Base-by-base conservation (phyloP, 192 early-diverging fungal genomes). In the Backusella mclennaniae region DNA sequence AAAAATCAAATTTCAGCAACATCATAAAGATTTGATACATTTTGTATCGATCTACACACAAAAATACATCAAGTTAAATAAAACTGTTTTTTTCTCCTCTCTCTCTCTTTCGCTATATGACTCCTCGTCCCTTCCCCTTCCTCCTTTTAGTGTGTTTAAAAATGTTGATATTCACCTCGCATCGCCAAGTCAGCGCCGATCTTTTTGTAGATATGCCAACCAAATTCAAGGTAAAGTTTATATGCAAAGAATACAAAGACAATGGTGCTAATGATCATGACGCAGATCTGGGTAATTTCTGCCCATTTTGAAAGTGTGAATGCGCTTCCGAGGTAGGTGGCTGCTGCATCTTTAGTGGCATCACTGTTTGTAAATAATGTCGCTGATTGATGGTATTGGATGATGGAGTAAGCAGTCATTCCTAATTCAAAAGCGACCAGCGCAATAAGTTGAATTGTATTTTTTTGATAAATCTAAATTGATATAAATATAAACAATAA, bases 371-470 rank as follows among this genome's bases (percentile, higher is more conserved):
- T 78, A 35, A 75, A 82, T 35, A 82, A 35, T 8, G 77, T 84
- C 21, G 78, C 39, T 35, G 88, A 82, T 80, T 89, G 87, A 66
- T 77, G 77, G 70, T 83, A 86, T 80, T 95, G 94, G 73, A 95
- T 90, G 31, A 89, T 83, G 21, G 93, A 87, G 83, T 95, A 95
- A 11, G 81, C 85, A 46, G 86, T 84, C 73, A 90, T 86, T 67
- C 85, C 84, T 41, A 87, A 76, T 77, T 94, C 92, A 80, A 93
- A 93, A 52, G 86, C 74, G 14, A 92, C 86, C 21, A 92, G 86
- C n/a, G 88, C 88, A 66, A 95, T 90, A 56, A 96, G 91, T 77
- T 98, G 96, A 75, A 98, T 96, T 26, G 96, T 95, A 85, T 98
- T 98, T 81, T 96, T 89, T 84, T 96, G 90, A 73, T 89, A 93